A percentile compares a stretch with the other conserved stretches of the same genome.
Conservation (phyloP, 2,329 filamentous ascomycete species). For the Ceratocystis smalleyi region DNA sequence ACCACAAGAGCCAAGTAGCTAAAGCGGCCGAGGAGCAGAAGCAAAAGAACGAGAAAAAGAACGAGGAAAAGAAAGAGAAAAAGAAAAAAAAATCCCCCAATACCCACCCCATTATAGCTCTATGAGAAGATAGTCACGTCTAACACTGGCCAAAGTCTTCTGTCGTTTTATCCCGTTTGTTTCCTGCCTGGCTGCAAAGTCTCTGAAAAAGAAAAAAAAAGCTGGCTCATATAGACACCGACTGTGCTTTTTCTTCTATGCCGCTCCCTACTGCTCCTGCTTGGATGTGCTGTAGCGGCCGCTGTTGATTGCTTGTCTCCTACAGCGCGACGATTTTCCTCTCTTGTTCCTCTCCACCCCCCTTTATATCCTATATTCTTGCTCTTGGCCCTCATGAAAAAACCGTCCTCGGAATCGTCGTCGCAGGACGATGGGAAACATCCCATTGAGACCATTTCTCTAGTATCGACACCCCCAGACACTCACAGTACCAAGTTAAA, state of each 20-base stretch:
- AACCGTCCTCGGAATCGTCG: conserved; percentile 12
- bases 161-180: neutral
- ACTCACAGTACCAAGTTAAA: neutral
- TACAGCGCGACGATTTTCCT: neutral
- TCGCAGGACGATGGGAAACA: conserved; percentile 12
- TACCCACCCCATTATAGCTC: neutral
- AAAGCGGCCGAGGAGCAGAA: too few relatives aligned
- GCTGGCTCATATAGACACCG: neutral
- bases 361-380: neutral
- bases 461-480: neutral
- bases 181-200: neutral
- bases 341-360: neutral
- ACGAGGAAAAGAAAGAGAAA: neutral
- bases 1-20: too few relatives aligned
- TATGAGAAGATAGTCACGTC: neutral
- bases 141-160: neutral
- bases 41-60: neutral
- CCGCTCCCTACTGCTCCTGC: neutral
- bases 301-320: neutral
- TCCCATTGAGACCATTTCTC: conserved; percentile 8
- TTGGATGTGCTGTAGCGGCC: neutral
- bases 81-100: too few relatives aligned
- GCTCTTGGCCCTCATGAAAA: conserved; percentile 12
- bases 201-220: neutral
- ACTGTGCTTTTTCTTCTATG: neutral